These are phyloP conservation scores for Pleurozium schreberi DNA, from an alignment of 225 moss, liverwort and hornwort species.

Conservation along the genomic window DNA sequence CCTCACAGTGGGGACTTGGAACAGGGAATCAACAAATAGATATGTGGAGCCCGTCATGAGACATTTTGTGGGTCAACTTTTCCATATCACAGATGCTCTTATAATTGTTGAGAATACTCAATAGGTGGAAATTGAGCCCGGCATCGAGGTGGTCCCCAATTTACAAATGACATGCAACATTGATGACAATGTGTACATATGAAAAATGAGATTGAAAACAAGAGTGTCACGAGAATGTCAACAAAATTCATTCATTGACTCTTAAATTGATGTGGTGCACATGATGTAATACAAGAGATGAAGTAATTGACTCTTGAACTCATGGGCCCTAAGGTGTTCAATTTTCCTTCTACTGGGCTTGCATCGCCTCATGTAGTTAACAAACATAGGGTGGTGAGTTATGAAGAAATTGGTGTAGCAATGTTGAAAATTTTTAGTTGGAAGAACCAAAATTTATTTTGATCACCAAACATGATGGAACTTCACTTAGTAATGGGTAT, in stretches of 20 bases:
- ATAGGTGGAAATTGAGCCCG: neutral
- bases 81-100: neutral
- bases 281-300: neutral
- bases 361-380: neutral
- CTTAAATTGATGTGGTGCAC: neutral
- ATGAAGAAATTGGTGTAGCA: too few relatives aligned
- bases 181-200: rapidly evolving
- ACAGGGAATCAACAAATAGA: too few relatives aligned
- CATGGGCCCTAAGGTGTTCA: rapidly evolving
- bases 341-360: neutral
- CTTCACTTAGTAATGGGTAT: neutral
- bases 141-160: rapidly evolving
- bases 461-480: neutral
- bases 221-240: too few relatives aligned
- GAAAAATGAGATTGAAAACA: neutral
- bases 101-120: neutral
- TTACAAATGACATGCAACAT: neutral
- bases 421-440: too few relatives aligned
- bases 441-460: too few relatives aligned
- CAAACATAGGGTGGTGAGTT: neutral
- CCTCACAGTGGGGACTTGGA: too few relatives aligned
- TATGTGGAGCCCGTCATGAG: too few relatives aligned
- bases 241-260: too few relatives aligned
- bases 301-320: neutral
- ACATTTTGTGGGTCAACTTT: too few relatives aligned